Percentiles rank a stretch among this genome's conserved stretches.
Evolutionary conservation across 2,329 filamentous ascomycete genomes (phyloP).

Genomic region (Onygena corvina): DNA sequence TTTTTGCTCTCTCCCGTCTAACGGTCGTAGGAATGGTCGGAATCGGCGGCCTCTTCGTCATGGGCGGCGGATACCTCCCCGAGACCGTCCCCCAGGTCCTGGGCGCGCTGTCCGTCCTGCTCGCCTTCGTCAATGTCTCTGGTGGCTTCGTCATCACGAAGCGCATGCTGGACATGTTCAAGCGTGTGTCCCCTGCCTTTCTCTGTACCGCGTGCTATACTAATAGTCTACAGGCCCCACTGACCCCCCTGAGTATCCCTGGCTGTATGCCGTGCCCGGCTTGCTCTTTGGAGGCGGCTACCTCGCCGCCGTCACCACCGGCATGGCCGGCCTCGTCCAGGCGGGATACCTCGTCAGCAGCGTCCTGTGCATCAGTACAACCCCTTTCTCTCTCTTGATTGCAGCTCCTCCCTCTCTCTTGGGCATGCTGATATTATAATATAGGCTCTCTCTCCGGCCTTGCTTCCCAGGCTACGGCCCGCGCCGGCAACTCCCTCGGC

Average conservation of each 20-base stretch:
- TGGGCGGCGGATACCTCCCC: slow-evolving; percentile 68
- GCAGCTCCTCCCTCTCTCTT: neutral
- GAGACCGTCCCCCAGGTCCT: slow-evolving; percentile 67
- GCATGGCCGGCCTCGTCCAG: slow-evolving; percentile 71
- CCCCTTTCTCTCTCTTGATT: neutral
- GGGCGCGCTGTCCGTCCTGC: slow-evolving; percentile 64
- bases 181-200: slow-evolving; percentile 39
- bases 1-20: slow-evolving; percentile 14
- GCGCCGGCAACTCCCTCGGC: slow-evolving; percentile 74
- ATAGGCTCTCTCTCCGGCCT: slow-evolving; percentile 60
- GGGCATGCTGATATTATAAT: no score
- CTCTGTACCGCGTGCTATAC: neutral
- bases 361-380: slow-evolving; percentile 60
- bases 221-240: slow-evolving; percentile 48
- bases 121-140: slow-evolving; percentile 79
- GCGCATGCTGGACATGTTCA: slow-evolving; percentile 88
- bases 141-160: slow-evolving; percentile 88
- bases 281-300: slow-evolving; percentile 69
- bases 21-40: slow-evolving; percentile 59
- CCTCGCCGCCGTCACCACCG: slow-evolving; percentile 65
- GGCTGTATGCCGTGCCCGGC: slow-evolving; percentile 70
- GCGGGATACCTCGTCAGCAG: slow-evolving; percentile 79
- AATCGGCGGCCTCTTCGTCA: slow-evolving; percentile 74
- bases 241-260: slow-evolving; percentile 78
- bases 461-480: slow-evolving; percentile 68